Conservation (phyloP, 2,329 filamentous ascomycete genomes). For the Coniochaeta sp. region DNA sequence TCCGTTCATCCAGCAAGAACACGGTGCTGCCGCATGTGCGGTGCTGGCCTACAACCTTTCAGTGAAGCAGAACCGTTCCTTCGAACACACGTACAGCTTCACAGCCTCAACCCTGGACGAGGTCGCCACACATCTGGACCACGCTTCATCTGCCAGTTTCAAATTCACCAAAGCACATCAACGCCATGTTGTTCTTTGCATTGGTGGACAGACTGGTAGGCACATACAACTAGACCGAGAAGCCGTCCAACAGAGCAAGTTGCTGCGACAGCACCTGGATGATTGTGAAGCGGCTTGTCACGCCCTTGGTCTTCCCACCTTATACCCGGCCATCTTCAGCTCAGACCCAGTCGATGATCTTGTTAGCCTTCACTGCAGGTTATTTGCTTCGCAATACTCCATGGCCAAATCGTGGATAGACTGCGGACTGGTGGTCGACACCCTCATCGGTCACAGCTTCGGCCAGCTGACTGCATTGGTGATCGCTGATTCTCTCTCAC, state of each 20-base stretch:
- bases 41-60: too few relatives aligned
- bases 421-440: slow-evolving; percentile 19
- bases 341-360: slow-evolving; percentile 13
- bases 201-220: slow-evolving; percentile 24
- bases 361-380: slow-evolving; percentile 26
- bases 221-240: slow-evolving; percentile 21
- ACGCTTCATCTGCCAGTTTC: not conserved
- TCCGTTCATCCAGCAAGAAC: not conserved
- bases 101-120: too few relatives aligned
- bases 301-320: slow-evolving; percentile 14
- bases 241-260: slow-evolving; percentile 18
- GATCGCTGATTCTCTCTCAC: slow-evolving; percentile 21
- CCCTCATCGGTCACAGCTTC: slow-evolving; percentile 32
- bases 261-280: slow-evolving; percentile 20
- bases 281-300: slow-evolving; percentile 9
- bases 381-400: slow-evolving; percentile 33
- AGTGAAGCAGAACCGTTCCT: too few relatives aligned
- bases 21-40: too few relatives aligned
- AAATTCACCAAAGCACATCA: not conserved
- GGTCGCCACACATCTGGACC: too few relatives aligned
- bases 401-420: slow-evolving; percentile 28
- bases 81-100: too few relatives aligned
- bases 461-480: slow-evolving; percentile 33
- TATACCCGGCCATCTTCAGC: slow-evolving; percentile 26
- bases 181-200: slow-evolving; percentile 24